phyloP scores from a whole-genome alignment of 345 rosid genomes.

The Punica granatum region DNA sequence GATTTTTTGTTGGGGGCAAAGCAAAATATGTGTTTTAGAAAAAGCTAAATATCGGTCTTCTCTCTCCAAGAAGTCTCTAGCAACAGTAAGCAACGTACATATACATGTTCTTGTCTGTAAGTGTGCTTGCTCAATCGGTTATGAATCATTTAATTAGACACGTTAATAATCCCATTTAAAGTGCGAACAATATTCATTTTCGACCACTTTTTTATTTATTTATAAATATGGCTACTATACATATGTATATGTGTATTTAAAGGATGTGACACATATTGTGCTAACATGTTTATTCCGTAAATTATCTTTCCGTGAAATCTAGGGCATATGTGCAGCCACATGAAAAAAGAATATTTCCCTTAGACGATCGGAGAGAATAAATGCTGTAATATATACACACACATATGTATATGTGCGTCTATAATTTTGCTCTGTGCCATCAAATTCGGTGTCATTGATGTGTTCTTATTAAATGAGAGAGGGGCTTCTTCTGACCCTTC shows the following conservation, averaged over 20 bases:
- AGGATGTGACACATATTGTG: neutral
- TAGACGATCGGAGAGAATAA: neutral
- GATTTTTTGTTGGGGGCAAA: no score
- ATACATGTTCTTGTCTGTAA: no score
- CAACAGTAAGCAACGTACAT: no score
- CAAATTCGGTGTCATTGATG: slow-evolving; percentile 19
- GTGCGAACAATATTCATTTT: no score
- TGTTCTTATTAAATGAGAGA: slow-evolving; percentile 1
- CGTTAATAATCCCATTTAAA: no score
- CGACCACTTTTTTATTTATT: no score
- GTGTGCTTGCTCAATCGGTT: no score
- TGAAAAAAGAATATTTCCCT: neutral
- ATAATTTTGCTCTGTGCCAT: slow-evolving; percentile 14
- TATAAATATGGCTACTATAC: neutral
- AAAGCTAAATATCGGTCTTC: no score
- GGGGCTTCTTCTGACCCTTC: slow-evolving; percentile 1
- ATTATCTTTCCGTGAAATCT: neutral
- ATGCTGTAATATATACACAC: no score
- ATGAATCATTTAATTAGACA: no score
- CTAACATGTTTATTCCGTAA: neutral
- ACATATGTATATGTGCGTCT: neutral
- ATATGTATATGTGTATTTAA: neutral
- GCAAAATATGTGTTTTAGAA: no score
- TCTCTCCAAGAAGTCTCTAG: no score
- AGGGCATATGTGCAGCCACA: slow-evolving; percentile 1